These are phyloP conservation scores for Zygnema cylindricum DNA, from an alignment of 139 green algal species.

Conservation along the genomic window DNA sequence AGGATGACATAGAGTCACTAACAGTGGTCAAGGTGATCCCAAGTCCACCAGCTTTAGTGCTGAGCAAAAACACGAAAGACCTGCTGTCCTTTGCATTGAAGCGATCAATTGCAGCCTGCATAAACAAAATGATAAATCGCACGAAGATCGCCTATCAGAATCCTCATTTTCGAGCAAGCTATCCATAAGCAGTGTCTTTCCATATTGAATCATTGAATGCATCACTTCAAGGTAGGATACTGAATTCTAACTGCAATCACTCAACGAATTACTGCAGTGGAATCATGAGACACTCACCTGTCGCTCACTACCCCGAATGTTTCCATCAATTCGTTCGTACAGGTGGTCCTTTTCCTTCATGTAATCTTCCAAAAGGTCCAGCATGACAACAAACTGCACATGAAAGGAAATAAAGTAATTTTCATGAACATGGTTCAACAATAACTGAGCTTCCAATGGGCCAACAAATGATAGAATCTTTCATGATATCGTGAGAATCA, in stretches of 20 bases:
- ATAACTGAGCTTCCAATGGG: no score
- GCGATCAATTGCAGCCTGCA: slow-evolving; percentile 82
- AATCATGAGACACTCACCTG: slow-evolving; percentile 74
- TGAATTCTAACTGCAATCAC: no score
- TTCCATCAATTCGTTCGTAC: slow-evolving; percentile 97
- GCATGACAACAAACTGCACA: slow-evolving; percentile 65
- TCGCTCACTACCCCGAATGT: slow-evolving; percentile 93
- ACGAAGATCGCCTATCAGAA: no score
- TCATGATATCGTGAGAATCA: slow-evolving; percentile 88
- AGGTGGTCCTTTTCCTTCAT: slow-evolving; percentile 78
- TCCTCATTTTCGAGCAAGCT: no score
- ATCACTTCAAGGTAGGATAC: no score
- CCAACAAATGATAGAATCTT: no score
- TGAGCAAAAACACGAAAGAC: slow-evolving; percentile 63
- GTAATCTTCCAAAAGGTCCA: slow-evolving; percentile 98
- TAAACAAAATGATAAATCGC: neutral
- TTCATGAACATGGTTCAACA: no score
- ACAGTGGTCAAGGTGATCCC: slow-evolving; percentile 93
- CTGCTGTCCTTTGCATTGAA: slow-evolving; percentile 67
- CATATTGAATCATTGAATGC: no score
- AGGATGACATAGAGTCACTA: no score
- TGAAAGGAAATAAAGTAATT: neutral
- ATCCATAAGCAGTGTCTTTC: no score
- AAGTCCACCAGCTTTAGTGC: slow-evolving; percentile 81
- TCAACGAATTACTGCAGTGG: no score